A percentile compares a stretch with the other conserved stretches of the same genome.
phyloP scores from a whole-genome alignment of 192 early-diverging fungal species.

The Linnemannia schmuckeri region DNA sequence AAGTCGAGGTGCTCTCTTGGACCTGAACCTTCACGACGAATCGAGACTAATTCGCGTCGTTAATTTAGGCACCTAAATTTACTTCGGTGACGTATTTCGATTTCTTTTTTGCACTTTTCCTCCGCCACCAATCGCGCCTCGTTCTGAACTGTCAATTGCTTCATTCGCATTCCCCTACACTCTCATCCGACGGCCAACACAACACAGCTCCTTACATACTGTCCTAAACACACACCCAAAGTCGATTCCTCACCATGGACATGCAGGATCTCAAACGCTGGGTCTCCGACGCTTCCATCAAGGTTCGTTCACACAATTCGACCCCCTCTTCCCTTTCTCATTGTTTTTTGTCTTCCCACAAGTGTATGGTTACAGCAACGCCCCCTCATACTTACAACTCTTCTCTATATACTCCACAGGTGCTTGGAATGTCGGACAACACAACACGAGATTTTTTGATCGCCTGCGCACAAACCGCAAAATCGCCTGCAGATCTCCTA shows the following conservation, averaged over 20 bases:
- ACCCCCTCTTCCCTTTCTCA: not conserved
- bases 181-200: not conserved
- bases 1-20: no score
- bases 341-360: not conserved
- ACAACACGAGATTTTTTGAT: slow-evolving; percentile 79
- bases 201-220: not conserved
- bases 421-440: slow-evolving; percentile 76
- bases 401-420: slow-evolving; percentile 6
- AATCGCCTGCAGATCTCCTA: slow-evolving; percentile 66
- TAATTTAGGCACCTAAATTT: no score
- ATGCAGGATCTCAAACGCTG: slow-evolving; percentile 63
- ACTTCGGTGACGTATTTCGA: not conserved
- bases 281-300: slow-evolving; percentile 77
- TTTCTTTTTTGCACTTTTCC: not conserved
- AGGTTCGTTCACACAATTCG: slow-evolving; percentile 33
- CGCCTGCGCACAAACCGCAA: slow-evolving; percentile 72
- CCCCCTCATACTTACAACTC: not conserved
- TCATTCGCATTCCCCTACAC: not conserved
- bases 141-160: not conserved
- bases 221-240: not conserved
- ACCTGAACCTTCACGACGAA: no score
- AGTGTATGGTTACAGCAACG: not conserved
- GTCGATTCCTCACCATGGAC: slow-evolving; percentile 24
- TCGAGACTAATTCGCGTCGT: no score
- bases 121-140: not conserved